Evolutionary conservation across 2,329 filamentous ascomycete species (phyloP), one percentile per base, ranked within the genome.

Genomic region (Aureobasidium sp.): DNA sequence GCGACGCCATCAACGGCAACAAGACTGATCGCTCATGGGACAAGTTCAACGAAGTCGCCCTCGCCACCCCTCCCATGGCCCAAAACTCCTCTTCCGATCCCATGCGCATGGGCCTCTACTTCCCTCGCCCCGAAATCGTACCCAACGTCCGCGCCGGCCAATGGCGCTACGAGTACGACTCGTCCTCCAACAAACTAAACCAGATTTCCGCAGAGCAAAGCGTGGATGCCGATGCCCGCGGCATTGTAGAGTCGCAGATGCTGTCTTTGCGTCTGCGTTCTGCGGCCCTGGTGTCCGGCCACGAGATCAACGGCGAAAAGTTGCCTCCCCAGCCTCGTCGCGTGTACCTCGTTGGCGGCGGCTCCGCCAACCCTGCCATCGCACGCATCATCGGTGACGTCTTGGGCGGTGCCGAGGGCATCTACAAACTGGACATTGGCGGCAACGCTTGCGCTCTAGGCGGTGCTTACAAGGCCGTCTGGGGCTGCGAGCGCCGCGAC

Each of bases 371-470:
- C 79, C 85, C 87, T 4, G 91, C 93, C 51, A 96, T 97, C 67
- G 89, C 91, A 6, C 81, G 86, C 61, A 84, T 95, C 50, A 83
- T 92, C 4, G 93, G 91, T 27, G 86, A 96, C 68, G 90, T 97
- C 2, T 83, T 99, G 2, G 94, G 94, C 57, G 90, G 90, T 35
- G 82, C 81, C 2, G 94, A 97, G 64, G 94, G 94, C 25, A 89
- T 97, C 27, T 99, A 90, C 76, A 89, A 88, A 74, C 84, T 99
- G 15, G 92, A 97, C 70, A 90, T 97, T 5, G 93, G 94, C 27
- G 91, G 92, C 27, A 96, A 95, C 75, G 93, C 94, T 2, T 99
- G 94, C 75, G 94, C 93, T 11, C 76, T 97, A 15, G 94, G 94
- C 15, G 90, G 90, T 7, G 93, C 93, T 27, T 96, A 97, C 76